phyloP scores from a whole-genome alignment of 495 filamentous ascomycete genomes.

The Schizothecium vesticola region DNA sequence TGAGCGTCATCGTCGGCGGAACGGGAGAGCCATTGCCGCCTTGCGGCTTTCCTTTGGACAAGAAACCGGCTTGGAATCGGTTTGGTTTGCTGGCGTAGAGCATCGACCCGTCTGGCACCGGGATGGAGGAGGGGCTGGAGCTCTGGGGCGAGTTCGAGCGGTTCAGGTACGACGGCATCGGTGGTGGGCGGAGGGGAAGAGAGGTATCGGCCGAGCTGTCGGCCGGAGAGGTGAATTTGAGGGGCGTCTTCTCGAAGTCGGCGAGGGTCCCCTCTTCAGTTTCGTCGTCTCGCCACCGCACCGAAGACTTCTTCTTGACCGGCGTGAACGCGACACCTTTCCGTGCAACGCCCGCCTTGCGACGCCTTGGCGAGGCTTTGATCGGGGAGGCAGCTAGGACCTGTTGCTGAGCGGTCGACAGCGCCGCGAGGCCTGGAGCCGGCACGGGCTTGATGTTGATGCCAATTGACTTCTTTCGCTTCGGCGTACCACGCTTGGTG shows the following conservation, averaged over 20 bases:
- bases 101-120: constrained; percentile 39
- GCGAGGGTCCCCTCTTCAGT: constrained; percentile 71
- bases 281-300: constrained; percentile 91
- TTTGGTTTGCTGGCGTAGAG: constrained; percentile 54
- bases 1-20: constrained; percentile 58
- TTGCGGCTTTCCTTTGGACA: constrained; percentile 56
- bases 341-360: constrained; percentile 60
- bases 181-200: constrained; percentile 20
- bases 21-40: constrained; percentile 52
- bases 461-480: constrained; percentile 59
- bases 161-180: constrained; percentile 39
- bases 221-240: constrained; percentile 54
- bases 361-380: constrained; percentile 75
- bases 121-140: constrained; percentile 56
- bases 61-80: constrained; percentile 86
- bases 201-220: constrained; percentile 34
- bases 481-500: constrained; percentile 63
- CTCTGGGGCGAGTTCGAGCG: constrained; percentile 41
- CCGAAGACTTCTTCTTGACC: constrained; percentile 73
- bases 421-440: constrained; percentile 30
- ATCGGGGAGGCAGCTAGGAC: constrained; percentile 40
- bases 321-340: constrained; percentile 82
- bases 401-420: constrained; percentile 37
- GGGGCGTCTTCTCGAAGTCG: constrained; percentile 84
- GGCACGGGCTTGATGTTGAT: constrained; percentile 28